Conservation (phyloP, 352 stramenopile species). For the Globisporangium lucens region DNA sequence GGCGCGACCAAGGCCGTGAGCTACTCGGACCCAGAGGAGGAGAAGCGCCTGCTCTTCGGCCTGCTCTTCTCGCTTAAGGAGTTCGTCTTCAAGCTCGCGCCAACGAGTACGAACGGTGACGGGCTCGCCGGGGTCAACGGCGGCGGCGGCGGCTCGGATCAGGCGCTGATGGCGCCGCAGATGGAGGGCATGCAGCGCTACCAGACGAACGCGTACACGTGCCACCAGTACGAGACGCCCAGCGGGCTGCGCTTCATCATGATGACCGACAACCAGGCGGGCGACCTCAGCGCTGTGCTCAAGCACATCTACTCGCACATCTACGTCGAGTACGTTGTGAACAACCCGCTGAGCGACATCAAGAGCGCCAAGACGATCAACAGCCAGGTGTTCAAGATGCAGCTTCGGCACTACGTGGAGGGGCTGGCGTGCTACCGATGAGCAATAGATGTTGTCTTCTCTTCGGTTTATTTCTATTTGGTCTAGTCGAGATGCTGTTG, state of each 20-base stretch:
- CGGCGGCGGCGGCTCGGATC: conserved; percentile 12
- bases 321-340: conserved; percentile 89
- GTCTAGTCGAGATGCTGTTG: not conserved
- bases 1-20: conserved; percentile 53
- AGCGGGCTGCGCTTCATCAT: conserved; percentile 89
- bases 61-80: conserved; percentile 92
- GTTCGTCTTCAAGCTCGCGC: conserved; percentile 79
- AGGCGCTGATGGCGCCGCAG: conserved; percentile 16
- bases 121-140: conserved; percentile 15
- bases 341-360: conserved; percentile 85
- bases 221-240: conserved; percentile 90
- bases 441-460: not conserved
- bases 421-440: conserved; percentile 67
- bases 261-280: conserved; percentile 86
- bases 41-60: conserved; percentile 90
- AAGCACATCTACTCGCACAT: conserved; percentile 88
- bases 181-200: conserved; percentile 73
- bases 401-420: conserved; percentile 78
- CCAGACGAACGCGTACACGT: conserved; percentile 88
- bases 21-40: conserved; percentile 82
- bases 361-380: conserved; percentile 70
- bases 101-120: conserved; percentile 19
- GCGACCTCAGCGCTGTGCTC: conserved; percentile 79
- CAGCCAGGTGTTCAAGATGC: conserved; percentile 70
- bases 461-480: not conserved